These are phyloP conservation scores for Musa schizocarpa DNA, from an alignment of 176 grass and related monocot species.

Conservation along the genomic window DNA sequence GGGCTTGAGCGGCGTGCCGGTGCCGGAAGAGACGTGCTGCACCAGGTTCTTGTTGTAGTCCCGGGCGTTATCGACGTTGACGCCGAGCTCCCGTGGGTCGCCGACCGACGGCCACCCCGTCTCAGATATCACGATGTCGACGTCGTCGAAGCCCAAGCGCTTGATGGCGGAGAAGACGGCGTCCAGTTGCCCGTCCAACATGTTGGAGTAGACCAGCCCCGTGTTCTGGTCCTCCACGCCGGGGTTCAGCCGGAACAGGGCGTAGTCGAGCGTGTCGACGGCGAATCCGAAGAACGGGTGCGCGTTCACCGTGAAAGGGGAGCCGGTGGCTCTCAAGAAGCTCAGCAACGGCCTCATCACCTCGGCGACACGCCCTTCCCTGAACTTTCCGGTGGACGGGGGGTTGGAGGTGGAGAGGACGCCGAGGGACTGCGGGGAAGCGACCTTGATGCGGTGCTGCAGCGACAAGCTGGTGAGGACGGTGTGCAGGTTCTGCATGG, in stretches of 20 bases:
- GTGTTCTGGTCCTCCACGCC: constrained; percentile 43
- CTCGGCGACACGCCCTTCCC: constrained; percentile 30
- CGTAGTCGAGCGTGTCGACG: constrained; percentile 43
- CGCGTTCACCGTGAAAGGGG: constrained; percentile 78
- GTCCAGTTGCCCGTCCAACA: constrained; percentile 87
- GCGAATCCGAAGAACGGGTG: constrained; percentile 74
- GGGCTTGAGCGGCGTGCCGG: constrained; percentile 77
- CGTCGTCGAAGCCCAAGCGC: constrained; percentile 35
- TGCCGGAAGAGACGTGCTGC: constrained; percentile 53
- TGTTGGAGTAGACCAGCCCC: constrained; percentile 52
- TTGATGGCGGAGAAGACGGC: constrained; percentile 55
- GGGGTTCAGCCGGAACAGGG: constrained; percentile 46
- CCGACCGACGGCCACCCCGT: constrained; percentile 82
- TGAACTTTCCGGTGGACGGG: constrained; percentile 52
- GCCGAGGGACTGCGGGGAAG: constrained; percentile 56
- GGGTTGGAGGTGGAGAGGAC: constrained; percentile 41
- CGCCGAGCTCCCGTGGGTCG: constrained; percentile 45
- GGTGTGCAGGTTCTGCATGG: constrained; percentile 62
- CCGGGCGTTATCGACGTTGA: constrained; percentile 27
- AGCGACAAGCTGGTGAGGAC: constrained; percentile 35
- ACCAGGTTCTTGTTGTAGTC: constrained; percentile 74
- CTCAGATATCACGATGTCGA: constrained; percentile 55
- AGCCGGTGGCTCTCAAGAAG: constrained; percentile 56
- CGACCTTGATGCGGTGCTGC: constrained; percentile 38
- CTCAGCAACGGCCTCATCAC: constrained; percentile 42